Base-by-base conservation (phyloP, 2,329 filamentous ascomycete genomes). In the Penicillium sp. region DNA sequence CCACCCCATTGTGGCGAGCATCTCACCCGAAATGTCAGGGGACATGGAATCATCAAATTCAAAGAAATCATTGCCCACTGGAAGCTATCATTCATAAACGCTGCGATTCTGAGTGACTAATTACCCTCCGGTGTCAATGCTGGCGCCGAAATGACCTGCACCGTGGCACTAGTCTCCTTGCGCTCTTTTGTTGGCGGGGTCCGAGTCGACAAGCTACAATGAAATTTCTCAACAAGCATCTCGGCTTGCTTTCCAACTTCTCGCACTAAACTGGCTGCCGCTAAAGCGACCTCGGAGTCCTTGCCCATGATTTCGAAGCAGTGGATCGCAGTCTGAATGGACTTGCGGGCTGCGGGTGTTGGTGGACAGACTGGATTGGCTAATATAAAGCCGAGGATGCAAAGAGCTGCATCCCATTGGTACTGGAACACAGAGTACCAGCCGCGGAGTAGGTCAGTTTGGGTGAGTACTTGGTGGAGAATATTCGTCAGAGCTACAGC, bases 371-470 rank as follows among this genome's bases (percentile, higher is more conserved):
- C 42, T 1, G 77, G 76, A 48, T 75, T 70, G 0, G 73, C 72
- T 0, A 79, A 56, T 2, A 75, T 59, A 56, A 75, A 80, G 6
- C 76, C 77, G 8, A 78, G 54, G 2, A 78, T 64, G 2, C 73
- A 70, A 18, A 79, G 58, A 1, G 73, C 64, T 0, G 75, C 73
- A 54, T 77, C 74, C 74, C 76, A 78, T 57, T 78, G 76, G 67
- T 73, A 79, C 23, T 76, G 73, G 49, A 76, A 78, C 0, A 69
- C 66, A 48, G 76, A 71, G 54, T 74, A 67, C 69, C 68, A 75
- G 7, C 75, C 74, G n/a, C 55, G 53, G 0, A 77, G 57, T 20
- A 76, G 64, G 14, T 67, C 62, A 1, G 73, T 73, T 3, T 61
- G 55, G 1, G 57, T 61, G 11, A 67, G 62, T 1, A 73, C 61